A percentile compares a stretch with the other conserved stretches of the same genome.
Evolutionary conservation across 2,329 filamentous ascomycete species (phyloP).

Genomic region (Fusarium sarcochroum): DNA sequence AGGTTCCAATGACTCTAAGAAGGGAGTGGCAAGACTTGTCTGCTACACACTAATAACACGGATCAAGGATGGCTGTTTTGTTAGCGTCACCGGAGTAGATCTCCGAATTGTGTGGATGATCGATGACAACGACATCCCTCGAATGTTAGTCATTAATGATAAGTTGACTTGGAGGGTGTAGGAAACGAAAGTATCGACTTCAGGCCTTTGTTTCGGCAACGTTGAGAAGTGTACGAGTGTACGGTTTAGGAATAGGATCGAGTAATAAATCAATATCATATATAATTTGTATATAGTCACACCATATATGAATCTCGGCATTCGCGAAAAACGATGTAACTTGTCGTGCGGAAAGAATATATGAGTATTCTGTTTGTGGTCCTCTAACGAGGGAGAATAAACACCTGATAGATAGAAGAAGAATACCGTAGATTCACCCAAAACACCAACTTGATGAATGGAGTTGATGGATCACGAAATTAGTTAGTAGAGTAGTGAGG

Average conservation of each 20-base stretch:
- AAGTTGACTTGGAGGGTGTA: neutral
- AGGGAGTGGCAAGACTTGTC: constrained; percentile 12
- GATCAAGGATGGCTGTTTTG: constrained; percentile 12
- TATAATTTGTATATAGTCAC: no score
- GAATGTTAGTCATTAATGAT: neutral
- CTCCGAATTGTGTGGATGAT: constrained; percentile 19
- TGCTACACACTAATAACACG: constrained; percentile 6
- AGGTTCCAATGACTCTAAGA: constrained; percentile 6
- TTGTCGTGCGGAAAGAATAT: neutral
- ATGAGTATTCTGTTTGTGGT: neutral
- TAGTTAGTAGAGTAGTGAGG: neutral
- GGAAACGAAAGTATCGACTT: neutral
- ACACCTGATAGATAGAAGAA: neutral
- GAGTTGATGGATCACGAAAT: neutral
- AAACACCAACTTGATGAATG: no score
- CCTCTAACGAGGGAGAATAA: neutral
- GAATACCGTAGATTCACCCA: neutral
- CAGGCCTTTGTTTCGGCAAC: neutral
- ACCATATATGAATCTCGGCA: no score
- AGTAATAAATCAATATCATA: no score
- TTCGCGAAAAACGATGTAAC: no score
- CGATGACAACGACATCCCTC: constrained; percentile 33
- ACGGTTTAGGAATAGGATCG: no score
- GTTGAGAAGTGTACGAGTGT: neutral
- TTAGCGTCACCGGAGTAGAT: constrained; percentile 22